phyloP scores from a whole-genome alignment of 139 green algal genomes.

The Volvox africanus region DNA sequence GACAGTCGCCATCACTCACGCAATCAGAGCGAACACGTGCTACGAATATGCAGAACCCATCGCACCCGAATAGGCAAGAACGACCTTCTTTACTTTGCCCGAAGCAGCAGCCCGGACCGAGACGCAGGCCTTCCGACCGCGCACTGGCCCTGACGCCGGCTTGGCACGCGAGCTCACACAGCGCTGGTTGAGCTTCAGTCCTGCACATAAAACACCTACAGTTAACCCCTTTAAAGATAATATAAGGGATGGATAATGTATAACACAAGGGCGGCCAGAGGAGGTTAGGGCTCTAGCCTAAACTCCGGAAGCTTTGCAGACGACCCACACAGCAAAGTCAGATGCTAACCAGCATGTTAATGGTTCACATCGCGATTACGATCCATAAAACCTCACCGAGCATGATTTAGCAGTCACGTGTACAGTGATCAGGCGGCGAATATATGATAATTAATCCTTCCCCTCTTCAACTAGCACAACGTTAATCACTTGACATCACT shows the following conservation, averaged over 20 bases:
- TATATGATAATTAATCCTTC: no score
- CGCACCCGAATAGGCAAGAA: constrained; percentile 93
- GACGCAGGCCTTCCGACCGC: constrained; percentile 35
- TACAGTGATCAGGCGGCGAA: not conserved
- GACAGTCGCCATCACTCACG: not conserved
- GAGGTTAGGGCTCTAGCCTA: not conserved
- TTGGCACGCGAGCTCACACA: constrained; percentile 1
- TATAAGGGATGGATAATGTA: not conserved
- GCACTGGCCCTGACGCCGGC: not conserved
- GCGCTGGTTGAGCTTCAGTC: constrained; percentile 23
- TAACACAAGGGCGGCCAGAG: not conserved
- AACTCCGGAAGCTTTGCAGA: not conserved
- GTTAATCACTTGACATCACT: no score
- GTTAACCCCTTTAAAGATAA: not conserved
- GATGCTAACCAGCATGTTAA: no score
- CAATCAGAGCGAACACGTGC: not conserved
- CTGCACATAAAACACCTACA: not conserved
- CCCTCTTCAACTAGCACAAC: no score
- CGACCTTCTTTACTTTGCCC: constrained; percentile 85
- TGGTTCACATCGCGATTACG: not conserved
- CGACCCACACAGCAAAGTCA: not conserved
- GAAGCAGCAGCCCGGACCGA: not conserved
- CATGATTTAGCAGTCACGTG: not conserved
- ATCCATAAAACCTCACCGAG: not conserved
- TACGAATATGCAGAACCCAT: not conserved